Conservation (phyloP, 2,329 filamentous ascomycete genomes). For the Lasiodiplodia gonubiensis region DNA sequence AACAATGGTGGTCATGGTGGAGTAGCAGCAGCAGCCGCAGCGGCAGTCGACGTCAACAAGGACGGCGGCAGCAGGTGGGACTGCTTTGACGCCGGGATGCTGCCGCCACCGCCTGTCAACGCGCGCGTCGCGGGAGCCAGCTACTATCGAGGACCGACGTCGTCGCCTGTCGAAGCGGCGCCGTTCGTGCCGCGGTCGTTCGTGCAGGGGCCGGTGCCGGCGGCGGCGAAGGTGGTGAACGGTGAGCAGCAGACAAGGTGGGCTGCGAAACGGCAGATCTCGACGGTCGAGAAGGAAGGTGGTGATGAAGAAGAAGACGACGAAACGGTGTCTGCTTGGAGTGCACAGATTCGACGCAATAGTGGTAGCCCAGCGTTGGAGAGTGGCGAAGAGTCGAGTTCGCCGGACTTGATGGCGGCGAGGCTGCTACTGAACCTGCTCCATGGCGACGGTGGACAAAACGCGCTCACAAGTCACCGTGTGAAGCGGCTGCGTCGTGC, state of each 20-base stretch:
- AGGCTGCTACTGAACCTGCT: constrained; percentile 43
- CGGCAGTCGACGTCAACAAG: background rate
- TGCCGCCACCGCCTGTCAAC: constrained; percentile 20
- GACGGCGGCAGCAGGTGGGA: background rate
- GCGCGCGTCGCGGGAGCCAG: background rate
- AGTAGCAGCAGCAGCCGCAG: no score
- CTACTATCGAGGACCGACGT: background rate
- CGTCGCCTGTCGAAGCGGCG: constrained; percentile 23
- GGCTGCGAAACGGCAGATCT: constrained; percentile 33
- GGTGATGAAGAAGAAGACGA: constrained; percentile 17
- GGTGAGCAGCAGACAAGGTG: background rate
- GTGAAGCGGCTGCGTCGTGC: constrained; percentile 41
- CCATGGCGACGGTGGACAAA: constrained; percentile 31
- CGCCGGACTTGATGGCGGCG: constrained; percentile 44
- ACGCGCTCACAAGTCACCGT: constrained; percentile 27
- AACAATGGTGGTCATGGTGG: constrained; percentile 37
- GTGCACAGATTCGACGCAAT: background rate
- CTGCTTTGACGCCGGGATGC: background rate
- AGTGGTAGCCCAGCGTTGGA: background rate
- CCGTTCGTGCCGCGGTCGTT: constrained; percentile 32
- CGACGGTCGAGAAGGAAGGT: constrained; percentile 30
- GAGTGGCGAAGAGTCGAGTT: background rate
- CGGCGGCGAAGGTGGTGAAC: background rate
- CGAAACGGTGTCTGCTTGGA: background rate
- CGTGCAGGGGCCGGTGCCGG: background rate